phyloP scores from a whole-genome alignment of 805 yeast genomes.

The Saccharomycopsis babjevae region DNA sequence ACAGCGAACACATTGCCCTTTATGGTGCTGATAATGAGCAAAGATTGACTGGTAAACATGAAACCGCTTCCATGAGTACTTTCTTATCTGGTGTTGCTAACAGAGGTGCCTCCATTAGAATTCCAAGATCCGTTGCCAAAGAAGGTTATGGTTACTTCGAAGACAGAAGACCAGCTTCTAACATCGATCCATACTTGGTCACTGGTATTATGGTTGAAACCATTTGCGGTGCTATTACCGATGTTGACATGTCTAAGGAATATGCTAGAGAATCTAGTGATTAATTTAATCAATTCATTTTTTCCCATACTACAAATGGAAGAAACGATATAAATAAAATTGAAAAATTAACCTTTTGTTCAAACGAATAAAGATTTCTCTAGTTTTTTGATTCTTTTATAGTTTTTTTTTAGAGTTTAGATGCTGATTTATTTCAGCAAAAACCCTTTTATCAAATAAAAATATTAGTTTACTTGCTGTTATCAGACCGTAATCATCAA shows the following conservation, averaged over 20 bases:
- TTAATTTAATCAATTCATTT: background rate
- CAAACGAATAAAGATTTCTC: background rate
- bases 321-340: too few relatives aligned
- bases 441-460: background rate
- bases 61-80: constrained; percentile 86
- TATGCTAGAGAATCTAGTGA: constrained; percentile 53
- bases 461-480: background rate
- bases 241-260: constrained; percentile 90
- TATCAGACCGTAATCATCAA: background rate
- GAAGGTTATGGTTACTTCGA: constrained; percentile 98
- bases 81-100: constrained; percentile 98
- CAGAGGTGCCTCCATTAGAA: constrained; percentile 98
- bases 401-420: background rate
- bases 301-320: background rate
- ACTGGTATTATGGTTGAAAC: constrained; percentile 98
- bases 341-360: background rate
- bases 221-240: constrained; percentile 86
- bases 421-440: background rate
- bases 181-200: constrained; percentile 97
- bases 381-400: background rate
- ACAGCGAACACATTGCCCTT: constrained; percentile 87
- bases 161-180: constrained; percentile 99
- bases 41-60: constrained; percentile 97
- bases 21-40: constrained; percentile 92
- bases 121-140: constrained; percentile 97